These are phyloP conservation scores for Lophiostoma macrostomum DNA, from an alignment of 495 filamentous ascomycete genomes.

Conservation along the genomic window DNA sequence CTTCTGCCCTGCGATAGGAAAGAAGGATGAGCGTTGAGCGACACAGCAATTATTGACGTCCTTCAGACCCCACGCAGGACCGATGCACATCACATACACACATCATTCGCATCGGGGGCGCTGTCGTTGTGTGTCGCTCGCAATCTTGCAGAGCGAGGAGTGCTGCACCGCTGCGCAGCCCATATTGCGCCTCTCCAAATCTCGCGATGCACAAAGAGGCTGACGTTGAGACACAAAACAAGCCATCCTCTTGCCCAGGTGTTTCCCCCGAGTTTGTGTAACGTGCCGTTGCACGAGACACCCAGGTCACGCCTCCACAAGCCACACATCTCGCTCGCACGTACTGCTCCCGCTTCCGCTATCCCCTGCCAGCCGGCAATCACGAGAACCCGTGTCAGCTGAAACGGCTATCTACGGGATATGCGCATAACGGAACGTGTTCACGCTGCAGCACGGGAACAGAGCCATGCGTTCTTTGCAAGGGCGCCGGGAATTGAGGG, in stretches of 20 bases:
- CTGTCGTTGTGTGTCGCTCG: not conserved
- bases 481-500: no score
- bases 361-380: no score
- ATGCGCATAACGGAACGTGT: constrained; percentile 12
- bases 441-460: constrained; percentile 7
- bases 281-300: constrained; percentile 1
- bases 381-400: no score
- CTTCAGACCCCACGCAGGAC: not conserved
- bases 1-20: no score
- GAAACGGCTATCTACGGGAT: not conserved
- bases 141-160: not conserved
- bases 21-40: no score
- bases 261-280: constrained; percentile 4
- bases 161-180: no score
- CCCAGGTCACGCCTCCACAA: constrained; percentile 7
- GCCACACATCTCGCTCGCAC: constrained; percentile 11
- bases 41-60: not conserved
- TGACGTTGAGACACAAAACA: constrained; percentile 22
- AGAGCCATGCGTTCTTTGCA: no score
- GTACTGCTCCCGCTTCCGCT: no score
- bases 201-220: not conserved
- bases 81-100: no score
- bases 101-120: not conserved
- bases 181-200: not conserved
- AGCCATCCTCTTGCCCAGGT: constrained; percentile 16